Percentiles rank a stretch among this genome's conserved stretches.
phyloP scores from a whole-genome alignment of 1,284 basidiomycete species.

The Grifola frondosa region DNA sequence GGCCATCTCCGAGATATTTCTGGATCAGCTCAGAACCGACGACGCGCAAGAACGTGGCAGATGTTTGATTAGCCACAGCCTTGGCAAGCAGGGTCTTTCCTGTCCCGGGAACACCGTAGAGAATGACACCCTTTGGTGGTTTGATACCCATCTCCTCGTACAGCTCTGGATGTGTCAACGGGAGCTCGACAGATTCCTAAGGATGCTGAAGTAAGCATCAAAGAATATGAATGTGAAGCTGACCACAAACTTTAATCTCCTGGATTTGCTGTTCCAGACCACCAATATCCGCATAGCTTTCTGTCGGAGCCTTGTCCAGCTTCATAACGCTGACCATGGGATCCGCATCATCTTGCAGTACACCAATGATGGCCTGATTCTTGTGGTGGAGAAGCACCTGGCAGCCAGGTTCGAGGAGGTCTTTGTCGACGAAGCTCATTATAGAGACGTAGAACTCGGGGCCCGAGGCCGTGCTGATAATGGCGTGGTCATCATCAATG shows the following conservation, averaged over 20 bases:
- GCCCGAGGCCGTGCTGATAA: conserved; percentile 92
- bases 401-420: conserved; percentile 95
- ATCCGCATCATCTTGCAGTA: conserved; percentile 95
- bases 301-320: conserved; percentile 97
- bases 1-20: conserved; percentile 99
- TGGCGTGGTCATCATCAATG: conserved; percentile 99
- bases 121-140: conserved; percentile 98
- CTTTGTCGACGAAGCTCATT: conserved; percentile 99
- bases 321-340: conserved; percentile 99
- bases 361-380: conserved; percentile 93
- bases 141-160: conserved; percentile 99
- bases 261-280: conserved; percentile 97
- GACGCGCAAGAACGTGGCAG: conserved; percentile 96
- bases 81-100: conserved; percentile 98
- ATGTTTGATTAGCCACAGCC: conserved; percentile 98
- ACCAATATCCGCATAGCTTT: conserved; percentile 98
- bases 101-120: conserved; percentile 98
- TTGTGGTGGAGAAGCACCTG: conserved; percentile 96
- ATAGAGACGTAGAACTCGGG: conserved; percentile 99
- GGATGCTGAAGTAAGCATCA: conserved; percentile 6
- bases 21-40: conserved; percentile 99
- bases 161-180: conserved; percentile 95
- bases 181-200: conserved; percentile 96
- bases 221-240: background rate
- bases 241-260: conserved; percentile 85